Percentiles rank a stretch among this genome's conserved stretches.
These are phyloP conservation scores for Wickerhamiella dianesei DNA, from an alignment of 805 yeast genomes.

Conservation along the genomic window DNA sequence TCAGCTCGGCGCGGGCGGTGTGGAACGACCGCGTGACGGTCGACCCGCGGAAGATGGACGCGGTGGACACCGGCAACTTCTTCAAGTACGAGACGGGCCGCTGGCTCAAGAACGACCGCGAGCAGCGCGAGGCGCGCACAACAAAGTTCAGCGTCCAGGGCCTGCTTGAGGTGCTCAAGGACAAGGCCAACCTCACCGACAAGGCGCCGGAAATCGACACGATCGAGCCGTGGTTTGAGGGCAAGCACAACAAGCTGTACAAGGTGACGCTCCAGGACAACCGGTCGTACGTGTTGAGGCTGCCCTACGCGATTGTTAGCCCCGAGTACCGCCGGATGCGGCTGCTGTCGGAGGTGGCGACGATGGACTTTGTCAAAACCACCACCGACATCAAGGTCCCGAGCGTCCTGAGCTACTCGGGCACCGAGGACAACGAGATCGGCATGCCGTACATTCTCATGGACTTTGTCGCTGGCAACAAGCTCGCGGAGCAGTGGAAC, in stretches of 20 bases:
- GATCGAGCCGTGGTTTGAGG: slow-evolving; percentile 79
- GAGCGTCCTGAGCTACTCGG: slow-evolving; percentile 52
- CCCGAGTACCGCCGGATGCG: slow-evolving; percentile 42
- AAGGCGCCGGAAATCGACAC: slow-evolving; percentile 42
- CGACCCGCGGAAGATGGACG: not conserved
- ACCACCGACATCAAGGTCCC: slow-evolving; percentile 40
- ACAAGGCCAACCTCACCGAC: slow-evolving; percentile 19
- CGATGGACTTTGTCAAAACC: slow-evolving; percentile 56
- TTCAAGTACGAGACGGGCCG: slow-evolving; percentile 92
- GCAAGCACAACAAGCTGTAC: slow-evolving; percentile 84
- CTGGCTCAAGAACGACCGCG: slow-evolving; percentile 71
- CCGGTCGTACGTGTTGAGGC: slow-evolving; percentile 56
- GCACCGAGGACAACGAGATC: slow-evolving; percentile 49
- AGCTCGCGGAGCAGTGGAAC: slow-evolving; percentile 82
- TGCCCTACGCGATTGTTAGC: slow-evolving; percentile 71
- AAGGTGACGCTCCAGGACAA: slow-evolving; percentile 50
- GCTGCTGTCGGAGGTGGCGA: slow-evolving; percentile 83
- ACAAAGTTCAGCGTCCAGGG: slow-evolving; percentile 79
- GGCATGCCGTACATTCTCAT: slow-evolving; percentile 65
- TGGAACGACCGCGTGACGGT: slow-evolving; percentile 1
- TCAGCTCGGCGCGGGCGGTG: not conserved
- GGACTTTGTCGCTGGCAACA: slow-evolving; percentile 68
- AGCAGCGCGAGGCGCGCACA: slow-evolving; percentile 59
- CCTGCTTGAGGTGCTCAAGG: slow-evolving; percentile 30
- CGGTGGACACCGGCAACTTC: slow-evolving; percentile 30